phyloP scores from a whole-genome alignment of 257 asterid genomes.

The Rhazya stricta region DNA sequence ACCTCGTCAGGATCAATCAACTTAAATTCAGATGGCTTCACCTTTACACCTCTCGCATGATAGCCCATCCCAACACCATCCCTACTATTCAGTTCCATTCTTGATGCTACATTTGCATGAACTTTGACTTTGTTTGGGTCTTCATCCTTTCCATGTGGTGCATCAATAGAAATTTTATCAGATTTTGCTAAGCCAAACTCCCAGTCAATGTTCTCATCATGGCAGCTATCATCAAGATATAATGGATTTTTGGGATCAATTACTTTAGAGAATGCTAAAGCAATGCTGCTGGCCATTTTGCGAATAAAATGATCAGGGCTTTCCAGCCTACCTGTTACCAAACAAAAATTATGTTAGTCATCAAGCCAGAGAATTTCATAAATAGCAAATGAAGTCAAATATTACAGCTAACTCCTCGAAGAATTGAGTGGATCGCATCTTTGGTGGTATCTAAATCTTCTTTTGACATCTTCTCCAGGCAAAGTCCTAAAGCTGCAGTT shows the following conservation, averaged over 20 bases:
- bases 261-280: slow-evolving; percentile 75
- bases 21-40: slow-evolving; percentile 33
- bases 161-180: slow-evolving; percentile 25
- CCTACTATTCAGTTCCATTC: slow-evolving; percentile 30
- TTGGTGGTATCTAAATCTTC: slow-evolving; percentile 74
- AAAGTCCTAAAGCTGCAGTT: slow-evolving; percentile 94
- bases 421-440: slow-evolving; percentile 77
- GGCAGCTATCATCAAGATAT: slow-evolving; percentile 77
- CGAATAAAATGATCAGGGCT: slow-evolving; percentile 76
- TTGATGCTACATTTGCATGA: slow-evolving; percentile 19
- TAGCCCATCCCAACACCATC: slow-evolving; percentile 28
- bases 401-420: slow-evolving; percentile 89
- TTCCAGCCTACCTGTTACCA: slow-evolving; percentile 82
- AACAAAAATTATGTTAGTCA: slow-evolving; percentile 14
- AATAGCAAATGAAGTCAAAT: slow-evolving; percentile 19
- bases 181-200: slow-evolving; percentile 58
- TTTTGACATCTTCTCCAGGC: slow-evolving; percentile 89
- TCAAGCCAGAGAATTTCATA: slow-evolving; percentile 11
- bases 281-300: slow-evolving; percentile 91
- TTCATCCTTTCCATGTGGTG: slow-evolving; percentile 27
- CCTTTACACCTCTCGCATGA: slow-evolving; percentile 29
- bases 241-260: slow-evolving; percentile 89
- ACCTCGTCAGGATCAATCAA: slow-evolving; percentile 83
- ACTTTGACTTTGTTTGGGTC: slow-evolving; percentile 30
- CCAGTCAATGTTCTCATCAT: slow-evolving; percentile 75